phyloP scores from a whole-genome alignment of 768 basidiomycete genomes.

The Sarcodon aspratus region DNA sequence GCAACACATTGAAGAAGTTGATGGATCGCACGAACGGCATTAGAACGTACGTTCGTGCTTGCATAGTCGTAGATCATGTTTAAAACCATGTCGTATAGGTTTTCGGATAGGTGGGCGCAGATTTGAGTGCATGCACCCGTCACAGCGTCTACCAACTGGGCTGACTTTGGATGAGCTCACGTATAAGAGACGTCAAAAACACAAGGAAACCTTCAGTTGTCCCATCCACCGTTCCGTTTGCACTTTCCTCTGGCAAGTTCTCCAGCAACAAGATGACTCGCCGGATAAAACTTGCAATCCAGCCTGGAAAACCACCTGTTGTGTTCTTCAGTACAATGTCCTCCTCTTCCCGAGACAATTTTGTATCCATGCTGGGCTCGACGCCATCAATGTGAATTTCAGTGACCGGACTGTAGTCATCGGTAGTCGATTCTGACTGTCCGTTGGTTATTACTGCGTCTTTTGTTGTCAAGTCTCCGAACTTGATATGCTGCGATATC shows the following conservation, averaged over 20 bases:
- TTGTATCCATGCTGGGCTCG: constrained; percentile 25
- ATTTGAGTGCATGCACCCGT: constrained; percentile 68
- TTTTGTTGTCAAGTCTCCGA: constrained; percentile 46
- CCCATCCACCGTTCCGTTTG: constrained; percentile 48
- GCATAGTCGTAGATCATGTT: constrained; percentile 81
- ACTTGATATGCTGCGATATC: constrained; percentile 64
- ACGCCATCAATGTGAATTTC: constrained; percentile 26
- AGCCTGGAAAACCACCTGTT: constrained; percentile 67
- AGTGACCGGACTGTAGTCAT: constrained; percentile 11
- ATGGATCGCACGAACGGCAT: constrained; percentile 80
- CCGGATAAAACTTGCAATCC: constrained; percentile 74
- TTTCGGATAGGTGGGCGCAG: constrained; percentile 62
- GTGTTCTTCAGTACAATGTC: constrained; percentile 61
- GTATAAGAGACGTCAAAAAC: not conserved
- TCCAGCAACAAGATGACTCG: constrained; percentile 73
- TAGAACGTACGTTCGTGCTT: constrained; percentile 69
- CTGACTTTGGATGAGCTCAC: constrained; percentile 19
- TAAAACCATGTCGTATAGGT: constrained; percentile 68
- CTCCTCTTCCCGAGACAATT: constrained; percentile 53
- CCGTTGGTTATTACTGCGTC: constrained; percentile 6
- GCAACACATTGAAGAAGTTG: constrained; percentile 80
- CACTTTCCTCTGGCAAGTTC: constrained; percentile 77
- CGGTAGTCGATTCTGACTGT: not conserved
- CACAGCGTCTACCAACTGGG: constrained; percentile 68
- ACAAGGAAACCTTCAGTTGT: constrained; percentile 42